Evolutionary conservation across 2,329 filamentous ascomycete species (phyloP).

Genomic region (Epichloe brachyelytri): DNA sequence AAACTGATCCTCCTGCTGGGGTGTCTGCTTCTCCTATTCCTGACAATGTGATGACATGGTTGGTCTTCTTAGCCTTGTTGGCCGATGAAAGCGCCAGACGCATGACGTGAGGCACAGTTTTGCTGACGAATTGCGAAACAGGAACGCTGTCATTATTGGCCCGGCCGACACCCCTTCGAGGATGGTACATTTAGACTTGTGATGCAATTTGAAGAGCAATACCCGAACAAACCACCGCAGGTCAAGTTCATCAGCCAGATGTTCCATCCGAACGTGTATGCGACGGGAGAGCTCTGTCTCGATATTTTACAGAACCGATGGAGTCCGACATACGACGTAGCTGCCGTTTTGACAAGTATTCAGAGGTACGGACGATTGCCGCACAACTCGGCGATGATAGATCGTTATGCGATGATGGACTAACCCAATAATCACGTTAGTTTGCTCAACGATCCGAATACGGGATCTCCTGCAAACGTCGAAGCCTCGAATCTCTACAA

Average conservation of each 20-base stretch:
- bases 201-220: conserved; percentile 99
- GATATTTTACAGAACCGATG: conserved; percentile 97
- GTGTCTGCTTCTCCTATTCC: conserved; percentile 93
- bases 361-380: conserved; percentile 54
- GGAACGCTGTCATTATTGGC: conserved; percentile 98
- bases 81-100: not conserved
- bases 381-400: not conserved
- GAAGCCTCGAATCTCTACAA: conserved; percentile 98
- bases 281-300: conserved; percentile 87
- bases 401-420: no score
- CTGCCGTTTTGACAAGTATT: conserved; percentile 91
- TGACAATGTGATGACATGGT: conserved; percentile 97
- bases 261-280: conserved; percentile 99
- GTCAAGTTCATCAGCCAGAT: conserved; percentile 99
- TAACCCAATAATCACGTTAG: conserved; percentile 30
- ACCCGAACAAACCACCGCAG: conserved; percentile 93
- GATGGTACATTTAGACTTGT: conserved; percentile 95
- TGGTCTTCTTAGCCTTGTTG: conserved; percentile 19
- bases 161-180: conserved; percentile 93
- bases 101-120: not conserved
- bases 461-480: conserved; percentile 94
- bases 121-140: conserved; percentile 25
- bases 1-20: conserved; percentile 92
- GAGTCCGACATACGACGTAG: conserved; percentile 98
- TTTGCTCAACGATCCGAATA: conserved; percentile 94